Evolutionary conservation across 1,284 basidiomycete species (phyloP), one percentile per base, ranked within the genome.

Genomic region (Ustilago shanxiensis): DNA sequence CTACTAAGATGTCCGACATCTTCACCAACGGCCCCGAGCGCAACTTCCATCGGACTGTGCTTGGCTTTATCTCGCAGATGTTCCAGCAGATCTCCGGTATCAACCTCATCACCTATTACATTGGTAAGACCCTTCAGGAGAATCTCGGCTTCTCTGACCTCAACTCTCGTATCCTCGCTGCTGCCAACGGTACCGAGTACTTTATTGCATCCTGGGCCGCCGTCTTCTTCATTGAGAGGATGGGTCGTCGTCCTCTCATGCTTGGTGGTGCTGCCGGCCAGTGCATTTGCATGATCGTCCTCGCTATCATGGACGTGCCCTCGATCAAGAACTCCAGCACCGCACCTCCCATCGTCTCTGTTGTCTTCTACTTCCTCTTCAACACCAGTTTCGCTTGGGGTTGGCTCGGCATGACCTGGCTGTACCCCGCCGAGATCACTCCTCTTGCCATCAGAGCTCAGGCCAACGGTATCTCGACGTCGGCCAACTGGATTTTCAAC

Each of bases 321-420:
- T 51, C 60, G 11, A 50, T 65, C 55, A 73, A 66, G 45, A 60
- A 72, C 54, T 49, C 28, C 22, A 53, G 61, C 22, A 60, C 24
- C 22, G 79, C 58, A 16, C 77, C 79, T 10, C 56, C 55, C 51
- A 51, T 80, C 55, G 74, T 77, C 31, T 81, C 81, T 45, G 77
- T 79, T 53, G 79, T 83, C 28, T 82, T 82, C 49, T 79, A 77
- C 60, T 82, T 83, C 76, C 66, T 84, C 37, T 85, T 83, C 72
- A 85, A 85, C 71, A 79, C 79, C n/a, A 79, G 78, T 52, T 85
- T 85, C 54, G 83, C 77, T 22, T 74, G 84, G 64, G 83, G 83
- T 11, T 85, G 83, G 83, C 80, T 85, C 33, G 83, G 83, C 18
- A 82, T 85, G 83, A 80, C 83, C 9, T 85, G 83, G 83, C 70